Base-by-base conservation (phyloP, 495 filamentous ascomycete species). In the Hapsidospora chrysogenum region DNA sequence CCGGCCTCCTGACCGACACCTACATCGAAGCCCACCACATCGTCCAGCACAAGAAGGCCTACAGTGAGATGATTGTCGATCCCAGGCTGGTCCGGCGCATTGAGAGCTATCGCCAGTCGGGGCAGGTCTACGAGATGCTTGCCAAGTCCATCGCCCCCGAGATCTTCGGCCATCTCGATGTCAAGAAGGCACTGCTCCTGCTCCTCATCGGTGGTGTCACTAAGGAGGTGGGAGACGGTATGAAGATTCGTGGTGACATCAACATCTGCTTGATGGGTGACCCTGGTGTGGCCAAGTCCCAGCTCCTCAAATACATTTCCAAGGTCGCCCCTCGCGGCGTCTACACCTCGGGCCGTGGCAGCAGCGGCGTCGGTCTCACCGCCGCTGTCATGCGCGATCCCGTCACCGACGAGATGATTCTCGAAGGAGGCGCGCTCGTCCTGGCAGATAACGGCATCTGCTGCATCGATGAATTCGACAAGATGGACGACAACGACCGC, bases 381-480 rank as follows among this genome's bases (percentile, higher is more conserved):
- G 89, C 89, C 3, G 89, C 89, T 9, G 87, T 97, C 10, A 97
- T 97, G 89, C 78, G 89, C 36, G 89, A 97, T 50, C 89, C 89
- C 2, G 85, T 96, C 21, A 97, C 89, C 0, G 89, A 97, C 51
- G 89, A 97, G 53, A 96, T 97, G 92, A 80, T 97, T 9, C 68
- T 97, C 27, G 89, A 97, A 60, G 92, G 92, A 25, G 89, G 89
- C 55, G 89, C 89, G 10, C 66, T 97, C 16, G 89, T 97, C 21
- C 65, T 97, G 2, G 92, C 89, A 18, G 89, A 97, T 51, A 96
- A 96, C 48, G 89, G 89, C 45, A 92, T 93, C 57, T 97, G 89
- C 74, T 97, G 89, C 53, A 97, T 97, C 57, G 89, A 97, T 63
- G 89, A 97, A 54, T 97, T 97, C 51, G 89, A 97, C 66, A 97